Evolutionary conservation across 2,329 filamentous ascomycete species (phyloP).

Genomic region (Cladosporium phlei): DNA sequence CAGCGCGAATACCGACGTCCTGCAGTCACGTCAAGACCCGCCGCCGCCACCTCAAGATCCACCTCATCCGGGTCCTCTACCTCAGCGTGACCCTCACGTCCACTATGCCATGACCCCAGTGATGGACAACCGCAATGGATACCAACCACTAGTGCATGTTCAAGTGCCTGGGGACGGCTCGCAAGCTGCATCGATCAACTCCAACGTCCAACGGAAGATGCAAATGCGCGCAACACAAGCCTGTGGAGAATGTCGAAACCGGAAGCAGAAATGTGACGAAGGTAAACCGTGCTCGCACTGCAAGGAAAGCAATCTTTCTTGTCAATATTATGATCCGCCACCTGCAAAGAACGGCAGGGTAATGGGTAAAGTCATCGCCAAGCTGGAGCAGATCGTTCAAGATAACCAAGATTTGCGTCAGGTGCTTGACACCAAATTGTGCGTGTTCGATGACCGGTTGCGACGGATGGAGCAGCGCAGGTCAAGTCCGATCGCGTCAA

Average conservation of each 20-base stretch:
- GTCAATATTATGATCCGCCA: conserved; percentile 84
- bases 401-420: background rate
- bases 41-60: conserved; percentile 14
- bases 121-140: conserved; percentile 25
- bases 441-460: conserved; percentile 22
- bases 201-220: conserved; percentile 27
- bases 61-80: conserved; percentile 14
- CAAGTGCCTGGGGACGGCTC: conserved; percentile 22
- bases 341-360: conserved; percentile 66
- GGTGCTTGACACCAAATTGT: background rate
- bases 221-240: conserved; percentile 55
- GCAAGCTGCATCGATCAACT: conserved; percentile 20
- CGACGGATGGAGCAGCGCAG: conserved; percentile 20
- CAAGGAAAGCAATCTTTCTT: conserved; percentile 76
- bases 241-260: conserved; percentile 79
- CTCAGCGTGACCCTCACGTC: conserved; percentile 24
- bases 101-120: conserved; percentile 25
- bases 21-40: background rate
- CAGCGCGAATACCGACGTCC: background rate
- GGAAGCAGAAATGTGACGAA: conserved; percentile 91
- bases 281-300: conserved; percentile 78
- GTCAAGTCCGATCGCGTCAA: conserved; percentile 5
- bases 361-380: conserved; percentile 41
- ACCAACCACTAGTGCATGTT: conserved; percentile 24
- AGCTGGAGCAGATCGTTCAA: background rate